These are phyloP conservation scores for Cladochytrium replicatum DNA, from an alignment of 192 early-diverging fungal species.

Conservation along the genomic window DNA sequence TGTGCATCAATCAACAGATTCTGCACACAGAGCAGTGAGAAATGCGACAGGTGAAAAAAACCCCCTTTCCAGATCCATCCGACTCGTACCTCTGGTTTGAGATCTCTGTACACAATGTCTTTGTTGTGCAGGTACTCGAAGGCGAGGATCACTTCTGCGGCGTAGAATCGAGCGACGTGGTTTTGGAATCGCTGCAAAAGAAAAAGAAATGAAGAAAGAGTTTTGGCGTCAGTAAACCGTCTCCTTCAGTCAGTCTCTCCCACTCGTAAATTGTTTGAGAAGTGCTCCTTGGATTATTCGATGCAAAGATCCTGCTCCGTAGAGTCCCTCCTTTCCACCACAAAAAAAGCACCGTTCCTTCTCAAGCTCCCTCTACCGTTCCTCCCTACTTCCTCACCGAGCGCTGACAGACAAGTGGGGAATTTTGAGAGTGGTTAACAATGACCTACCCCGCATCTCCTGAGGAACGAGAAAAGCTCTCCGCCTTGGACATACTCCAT, in stretches of 20 bases:
- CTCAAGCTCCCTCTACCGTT: too few species aligned
- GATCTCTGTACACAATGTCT: constrained; percentile 84
- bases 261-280: too few species aligned
- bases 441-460: constrained; percentile 64
- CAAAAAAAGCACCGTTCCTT: neutral
- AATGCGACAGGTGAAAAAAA: neutral
- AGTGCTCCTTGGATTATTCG: too few species aligned
- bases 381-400: neutral
- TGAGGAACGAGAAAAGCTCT: constrained; percentile 88
- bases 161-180: constrained; percentile 81
- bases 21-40: constrained; percentile 11
- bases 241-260: too few species aligned
- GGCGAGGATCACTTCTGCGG: constrained; percentile 76
- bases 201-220: constrained; percentile 4
- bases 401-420: too few species aligned
- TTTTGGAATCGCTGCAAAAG: constrained; percentile 70
- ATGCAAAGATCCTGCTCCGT: too few species aligned
- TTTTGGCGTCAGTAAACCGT: too few species aligned
- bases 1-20: constrained; percentile 65
- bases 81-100: constrained; percentile 61
- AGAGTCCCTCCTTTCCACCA: too few species aligned
- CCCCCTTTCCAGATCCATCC: neutral
- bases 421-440: constrained; percentile 3
- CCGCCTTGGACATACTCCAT: constrained; percentile 95
- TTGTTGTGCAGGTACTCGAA: constrained; percentile 82